Percentiles rank a stretch among this genome's conserved stretches.
Evolutionary conservation across 768 basidiomycete genomes (phyloP).

Genomic region (Mycena galopus): DNA sequence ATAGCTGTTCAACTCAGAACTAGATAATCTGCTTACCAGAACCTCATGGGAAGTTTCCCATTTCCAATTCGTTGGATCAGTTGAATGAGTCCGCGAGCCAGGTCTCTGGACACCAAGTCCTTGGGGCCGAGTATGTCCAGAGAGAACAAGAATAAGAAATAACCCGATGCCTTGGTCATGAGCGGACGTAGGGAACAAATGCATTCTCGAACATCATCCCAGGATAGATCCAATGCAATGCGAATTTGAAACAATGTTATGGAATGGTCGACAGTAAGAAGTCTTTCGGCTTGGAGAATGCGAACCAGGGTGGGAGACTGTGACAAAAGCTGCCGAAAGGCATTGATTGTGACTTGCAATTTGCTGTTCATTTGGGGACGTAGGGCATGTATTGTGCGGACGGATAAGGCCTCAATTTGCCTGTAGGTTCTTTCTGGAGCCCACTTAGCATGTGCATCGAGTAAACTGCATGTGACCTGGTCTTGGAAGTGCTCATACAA

Average conservation of each 20-base stretch:
- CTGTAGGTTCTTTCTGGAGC: too few species aligned
- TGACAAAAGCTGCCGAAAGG: too few species aligned
- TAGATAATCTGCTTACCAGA: not conserved
- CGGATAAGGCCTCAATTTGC: not conserved
- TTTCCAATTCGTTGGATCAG: not conserved
- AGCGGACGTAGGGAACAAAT: not conserved
- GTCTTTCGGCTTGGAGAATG: too few species aligned
- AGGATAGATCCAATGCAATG: not conserved
- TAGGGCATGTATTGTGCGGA: not conserved
- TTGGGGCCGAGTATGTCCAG: not conserved
- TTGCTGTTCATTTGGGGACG: not conserved
- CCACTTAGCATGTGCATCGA: too few species aligned
- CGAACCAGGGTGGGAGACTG: too few species aligned
- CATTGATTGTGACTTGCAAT: too few species aligned
- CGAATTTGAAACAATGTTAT: not conserved
- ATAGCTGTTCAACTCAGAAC: not conserved
- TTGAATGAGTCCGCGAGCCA: not conserved
- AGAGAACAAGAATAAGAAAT: not conserved
- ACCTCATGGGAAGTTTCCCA: not conserved
- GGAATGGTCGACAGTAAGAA: not conserved
- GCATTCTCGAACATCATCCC: not conserved
- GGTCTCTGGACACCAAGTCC: not conserved
- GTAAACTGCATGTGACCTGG: too few species aligned
- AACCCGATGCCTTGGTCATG: not conserved
- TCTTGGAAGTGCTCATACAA: too few species aligned